Conservation (phyloP, 1,284 basidiomycete genomes). For the Hemileia vastatrix region DNA sequence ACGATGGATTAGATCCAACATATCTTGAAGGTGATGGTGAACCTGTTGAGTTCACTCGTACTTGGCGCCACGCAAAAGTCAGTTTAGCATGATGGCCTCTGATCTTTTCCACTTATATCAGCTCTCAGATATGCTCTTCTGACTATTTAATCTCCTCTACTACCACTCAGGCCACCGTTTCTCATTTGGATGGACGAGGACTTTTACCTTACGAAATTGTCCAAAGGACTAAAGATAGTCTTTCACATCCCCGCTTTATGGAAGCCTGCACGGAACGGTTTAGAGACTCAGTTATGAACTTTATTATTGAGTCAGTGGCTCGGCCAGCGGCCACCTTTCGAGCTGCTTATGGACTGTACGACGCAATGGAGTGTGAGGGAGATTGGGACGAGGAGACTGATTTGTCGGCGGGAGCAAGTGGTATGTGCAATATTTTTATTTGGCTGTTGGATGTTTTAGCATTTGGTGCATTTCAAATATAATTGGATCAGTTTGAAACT, state of each 20-base stretch:
- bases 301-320: conserved; percentile 62
- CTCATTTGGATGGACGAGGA: conserved; percentile 51
- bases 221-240: conserved; percentile 59
- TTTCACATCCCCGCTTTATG: conserved; percentile 56
- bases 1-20: conserved; percentile 93
- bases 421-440: conserved; percentile 47
- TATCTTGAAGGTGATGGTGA: conserved; percentile 80
- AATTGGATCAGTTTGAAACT: too few species aligned
- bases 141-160: neutral
- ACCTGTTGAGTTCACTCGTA: conserved; percentile 77
- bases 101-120: neutral
- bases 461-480: too few species aligned
- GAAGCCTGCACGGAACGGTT: conserved; percentile 57
- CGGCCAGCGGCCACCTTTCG: conserved; percentile 61
- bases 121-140: neutral
- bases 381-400: conserved; percentile 73
- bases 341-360: conserved; percentile 69
- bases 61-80: conserved; percentile 80
- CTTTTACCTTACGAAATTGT: conserved; percentile 82
- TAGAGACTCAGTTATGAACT: conserved; percentile 63
- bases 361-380: conserved; percentile 62
- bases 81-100: conserved; percentile 10
- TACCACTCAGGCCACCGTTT: conserved; percentile 38
- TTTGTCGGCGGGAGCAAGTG: conserved; percentile 61
- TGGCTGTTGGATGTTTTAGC: neutral